Conservation (phyloP, 345 rosid species). For the Pugionium dolabratum region DNA sequence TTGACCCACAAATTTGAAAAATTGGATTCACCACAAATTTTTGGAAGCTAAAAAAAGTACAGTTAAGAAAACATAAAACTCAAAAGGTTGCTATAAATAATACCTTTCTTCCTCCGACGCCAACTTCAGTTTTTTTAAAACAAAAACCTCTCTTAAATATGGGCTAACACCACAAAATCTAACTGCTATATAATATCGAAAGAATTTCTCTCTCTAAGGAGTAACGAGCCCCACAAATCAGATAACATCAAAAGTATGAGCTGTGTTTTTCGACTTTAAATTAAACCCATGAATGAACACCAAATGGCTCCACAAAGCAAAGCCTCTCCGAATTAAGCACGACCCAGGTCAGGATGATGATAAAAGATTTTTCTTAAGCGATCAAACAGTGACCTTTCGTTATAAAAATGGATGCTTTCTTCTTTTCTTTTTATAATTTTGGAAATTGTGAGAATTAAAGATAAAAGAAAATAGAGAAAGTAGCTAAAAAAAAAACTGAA, state of each 20-base stretch:
- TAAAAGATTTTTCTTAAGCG: conserved; percentile 25
- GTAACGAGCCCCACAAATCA: too few species aligned
- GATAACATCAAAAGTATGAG: too few species aligned
- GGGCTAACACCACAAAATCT: too few species aligned
- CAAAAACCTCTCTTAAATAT: too few species aligned
- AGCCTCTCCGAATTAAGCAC: conserved; percentile 19
- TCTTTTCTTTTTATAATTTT: too few species aligned
- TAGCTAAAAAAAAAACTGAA: conserved; percentile 2
- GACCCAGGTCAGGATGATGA: conserved; percentile 29
- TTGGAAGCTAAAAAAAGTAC: neutral
- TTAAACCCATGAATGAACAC: conserved; percentile 39
- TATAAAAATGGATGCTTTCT: conserved; percentile 20
- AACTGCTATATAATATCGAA: too few species aligned
- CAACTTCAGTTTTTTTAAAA: too few species aligned
- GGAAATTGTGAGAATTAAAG: conserved; percentile 2
- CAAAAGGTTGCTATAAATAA: neutral
- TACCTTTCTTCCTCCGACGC: too few species aligned
- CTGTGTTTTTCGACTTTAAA: too few species aligned
- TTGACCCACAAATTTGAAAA: neutral
- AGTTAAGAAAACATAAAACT: neutral
- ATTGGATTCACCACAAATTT: neutral
- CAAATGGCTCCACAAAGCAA: conserved; percentile 26
- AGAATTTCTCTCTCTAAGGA: too few species aligned
- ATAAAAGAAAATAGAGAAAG: conserved; percentile 1
- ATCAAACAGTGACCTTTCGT: conserved; percentile 38